Evolutionary conservation across 345 rosid species (phyloP), one percentile per base, ranked within the genome.

Genomic region (Citrus medica): DNA sequence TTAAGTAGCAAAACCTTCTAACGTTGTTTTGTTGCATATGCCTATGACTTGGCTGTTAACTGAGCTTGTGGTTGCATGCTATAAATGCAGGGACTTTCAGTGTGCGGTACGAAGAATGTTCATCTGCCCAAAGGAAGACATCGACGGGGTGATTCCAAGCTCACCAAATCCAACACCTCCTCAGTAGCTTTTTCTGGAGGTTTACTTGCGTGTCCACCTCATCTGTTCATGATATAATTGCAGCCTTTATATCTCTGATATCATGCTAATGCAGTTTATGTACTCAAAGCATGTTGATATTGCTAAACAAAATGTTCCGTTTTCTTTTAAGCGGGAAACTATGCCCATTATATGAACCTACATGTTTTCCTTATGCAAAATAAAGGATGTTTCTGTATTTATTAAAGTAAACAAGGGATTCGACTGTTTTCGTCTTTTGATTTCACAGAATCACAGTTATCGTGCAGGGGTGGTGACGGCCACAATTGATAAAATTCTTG

Each of bases 21-120:
- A 46, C 53, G 6, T 65, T 16, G 24, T n/a, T 46, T 46, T 13
- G 27, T 69, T 73, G n/a, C 14, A 16, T 53, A 30, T 19, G 17
- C 27, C 5, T 24, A 24, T 46, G 21, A 33, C 61, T 37, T 74
- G 17, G 51, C 51, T 28, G 21, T 33, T 12, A 12, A 65, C 35
- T 73, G 51, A 79, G 32, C 28, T 51, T 51, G 62, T 27, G 16
- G 7, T 9, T 16, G 10, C 65, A 27, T 72, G 7, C 24, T n/a
- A 12, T 53, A 10, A 37, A 28, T 81, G 77, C 89, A 90, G 91
- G 82, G 82, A 83, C 67, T 82, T 89, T 46, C 79, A 48, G 69
- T 3, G 28, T 2, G 42, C 16, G n/a, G 89, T 85, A 55, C 84
- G 80, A 59, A 85, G 66, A 75, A 77, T 83, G 56, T 58, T 81